These are phyloP conservation scores for Ramaria sp. DNA, from an alignment of 768 basidiomycete genomes.

Conservation along the genomic window DNA sequence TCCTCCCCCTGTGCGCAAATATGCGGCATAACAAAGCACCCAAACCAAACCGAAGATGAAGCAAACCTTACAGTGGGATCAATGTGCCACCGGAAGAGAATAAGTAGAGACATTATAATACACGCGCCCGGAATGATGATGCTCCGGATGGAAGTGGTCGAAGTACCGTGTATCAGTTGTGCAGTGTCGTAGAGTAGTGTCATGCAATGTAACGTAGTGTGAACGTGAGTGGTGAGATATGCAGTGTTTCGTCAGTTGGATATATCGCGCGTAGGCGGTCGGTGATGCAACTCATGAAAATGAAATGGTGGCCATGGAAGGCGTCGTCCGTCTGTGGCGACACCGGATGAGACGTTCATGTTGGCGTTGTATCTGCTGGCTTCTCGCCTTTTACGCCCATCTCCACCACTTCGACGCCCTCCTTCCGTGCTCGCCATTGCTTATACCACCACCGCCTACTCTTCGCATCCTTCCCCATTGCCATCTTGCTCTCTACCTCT, in stretches of 20 bases:
- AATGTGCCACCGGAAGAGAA: no score
- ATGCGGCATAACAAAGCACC: no score
- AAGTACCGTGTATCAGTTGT: background rate
- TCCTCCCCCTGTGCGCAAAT: no score
- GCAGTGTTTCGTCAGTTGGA: no score
- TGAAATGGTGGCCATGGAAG: no score
- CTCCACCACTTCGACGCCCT: background rate
- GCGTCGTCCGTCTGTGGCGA: no score
- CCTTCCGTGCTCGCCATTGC: conserved; percentile 1
- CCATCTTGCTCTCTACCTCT: background rate
- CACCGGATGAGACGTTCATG: background rate
- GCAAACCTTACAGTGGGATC: no score
- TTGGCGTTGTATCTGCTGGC: background rate
- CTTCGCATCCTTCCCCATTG: background rate
- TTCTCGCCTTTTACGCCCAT: background rate
- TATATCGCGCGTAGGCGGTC: no score
- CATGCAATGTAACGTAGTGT: background rate
- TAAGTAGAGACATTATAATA: background rate
- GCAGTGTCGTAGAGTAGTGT: background rate
- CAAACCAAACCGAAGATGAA: no score
- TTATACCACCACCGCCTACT: background rate
- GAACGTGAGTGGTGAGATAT: background rate
- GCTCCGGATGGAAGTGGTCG: no score
- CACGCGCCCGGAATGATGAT: background rate
- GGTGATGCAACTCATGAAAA: no score